These are phyloP conservation scores for Oehlia diaphana DNA, from an alignment of 192 early-diverging fungal genomes.

Conservation along the genomic window DNA sequence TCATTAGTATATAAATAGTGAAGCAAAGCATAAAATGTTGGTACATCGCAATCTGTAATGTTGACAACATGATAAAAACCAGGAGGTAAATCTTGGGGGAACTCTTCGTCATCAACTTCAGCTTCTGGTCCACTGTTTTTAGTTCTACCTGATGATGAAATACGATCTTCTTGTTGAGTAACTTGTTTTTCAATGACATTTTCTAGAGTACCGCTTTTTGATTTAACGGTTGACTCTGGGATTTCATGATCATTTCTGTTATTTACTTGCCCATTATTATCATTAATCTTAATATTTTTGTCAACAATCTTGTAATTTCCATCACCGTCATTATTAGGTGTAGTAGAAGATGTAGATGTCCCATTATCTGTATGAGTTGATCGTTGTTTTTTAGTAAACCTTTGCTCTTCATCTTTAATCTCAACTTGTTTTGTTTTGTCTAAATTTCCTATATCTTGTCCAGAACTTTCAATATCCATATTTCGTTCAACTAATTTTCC, in stretches of 20 bases:
- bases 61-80: slow-evolving; percentile 20
- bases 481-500: neutral
- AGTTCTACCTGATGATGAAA: neutral
- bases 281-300: neutral
- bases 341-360: neutral
- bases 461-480: neutral
- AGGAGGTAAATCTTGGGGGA: neutral
- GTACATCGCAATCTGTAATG: slow-evolving; percentile 16
- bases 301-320: neutral
- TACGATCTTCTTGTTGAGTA: neutral
- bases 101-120: slow-evolving; percentile 6
- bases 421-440: neutral
- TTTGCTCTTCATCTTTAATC: neutral
- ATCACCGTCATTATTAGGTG: neutral
- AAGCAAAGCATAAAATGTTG: slow-evolving; percentile 8
- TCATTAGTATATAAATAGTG: slow-evolving; percentile 16
- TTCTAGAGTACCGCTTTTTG: neutral
- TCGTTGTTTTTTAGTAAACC: slow-evolving; percentile 3
- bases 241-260: slow-evolving; percentile 8
- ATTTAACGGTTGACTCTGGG: neutral
- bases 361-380: neutral
- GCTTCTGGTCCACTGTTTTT: neutral
- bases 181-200: neutral
- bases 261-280: neutral
- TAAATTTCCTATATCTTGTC: neutral